Conservation (phyloP, 768 basidiomycete species). For the Hypholoma fasciculare region DNA sequence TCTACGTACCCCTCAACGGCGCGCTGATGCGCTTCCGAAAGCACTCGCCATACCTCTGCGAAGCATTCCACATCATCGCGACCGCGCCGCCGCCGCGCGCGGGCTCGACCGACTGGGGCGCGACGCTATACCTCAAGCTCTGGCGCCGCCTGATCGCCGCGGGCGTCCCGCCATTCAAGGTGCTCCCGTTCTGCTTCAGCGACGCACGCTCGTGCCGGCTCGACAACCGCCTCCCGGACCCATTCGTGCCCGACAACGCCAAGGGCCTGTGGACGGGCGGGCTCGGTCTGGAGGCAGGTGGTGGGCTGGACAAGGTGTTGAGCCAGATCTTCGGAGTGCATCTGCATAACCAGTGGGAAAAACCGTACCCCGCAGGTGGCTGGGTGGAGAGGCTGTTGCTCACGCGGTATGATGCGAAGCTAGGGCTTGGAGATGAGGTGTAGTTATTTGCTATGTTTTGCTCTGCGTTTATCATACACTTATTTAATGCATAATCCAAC, state of each 20-base stretch:
- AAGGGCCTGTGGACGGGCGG: conserved; percentile 71
- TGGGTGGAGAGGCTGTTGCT: conserved; percentile 87
- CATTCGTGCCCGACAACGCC: conserved; percentile 62
- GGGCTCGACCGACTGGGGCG: conserved; percentile 92
- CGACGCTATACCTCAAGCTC: conserved; percentile 87
- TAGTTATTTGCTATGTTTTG: neutral
- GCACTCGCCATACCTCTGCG: conserved; percentile 95
- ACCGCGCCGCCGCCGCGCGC: conserved; percentile 69
- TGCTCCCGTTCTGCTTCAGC: conserved; percentile 94
- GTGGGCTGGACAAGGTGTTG: conserved; percentile 61
- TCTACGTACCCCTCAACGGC: conserved; percentile 75
- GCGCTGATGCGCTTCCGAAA: conserved; percentile 92
- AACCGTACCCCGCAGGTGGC: conserved; percentile 75
- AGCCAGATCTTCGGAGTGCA: conserved; percentile 84
- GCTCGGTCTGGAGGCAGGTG: conserved; percentile 58
- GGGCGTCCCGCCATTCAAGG: conserved; percentile 79
- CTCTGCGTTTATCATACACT: conserved; percentile 6
- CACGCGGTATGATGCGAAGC: conserved; percentile 52
- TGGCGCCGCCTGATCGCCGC: conserved; percentile 80
- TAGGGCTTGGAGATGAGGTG: conserved; percentile 19
- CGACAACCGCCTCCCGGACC: conserved; percentile 92
- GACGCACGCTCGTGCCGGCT: conserved; percentile 90
- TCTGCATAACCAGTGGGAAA: conserved; percentile 96
- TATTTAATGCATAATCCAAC: conserved; percentile 11
- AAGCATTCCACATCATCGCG: conserved; percentile 91